Percentiles rank a stretch among this genome's conserved stretches.
These are phyloP conservation scores for Scheffersomyces insectosa DNA, from an alignment of 1,139 yeast species.

Conservation along the genomic window DNA sequence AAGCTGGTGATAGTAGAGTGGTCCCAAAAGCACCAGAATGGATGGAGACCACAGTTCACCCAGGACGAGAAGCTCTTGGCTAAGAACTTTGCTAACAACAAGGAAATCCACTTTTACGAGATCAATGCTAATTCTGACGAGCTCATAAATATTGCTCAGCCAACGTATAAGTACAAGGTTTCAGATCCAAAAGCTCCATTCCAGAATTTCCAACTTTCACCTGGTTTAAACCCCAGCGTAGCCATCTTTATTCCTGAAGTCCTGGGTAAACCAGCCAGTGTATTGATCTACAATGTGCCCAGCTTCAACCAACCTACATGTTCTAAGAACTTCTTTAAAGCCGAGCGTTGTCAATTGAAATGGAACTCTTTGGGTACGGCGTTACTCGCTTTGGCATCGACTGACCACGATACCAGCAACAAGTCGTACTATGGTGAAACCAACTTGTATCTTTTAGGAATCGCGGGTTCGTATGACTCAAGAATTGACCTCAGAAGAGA, in stretches of 20 bases:
- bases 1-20: slow-evolving; percentile 61
- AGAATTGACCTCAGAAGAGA: slow-evolving; percentile 85
- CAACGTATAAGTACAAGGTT: slow-evolving; percentile 61
- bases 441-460: slow-evolving; percentile 83
- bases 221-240: slow-evolving; percentile 89
- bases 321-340: slow-evolving; percentile 88
- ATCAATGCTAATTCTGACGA: slow-evolving; percentile 46
- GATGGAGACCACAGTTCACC: slow-evolving; percentile 91
- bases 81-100: slow-evolving; percentile 53
- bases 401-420: slow-evolving; percentile 93
- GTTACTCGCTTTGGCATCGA: slow-evolving; percentile 85
- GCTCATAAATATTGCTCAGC: slow-evolving; percentile 42
- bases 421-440: slow-evolving; percentile 97
- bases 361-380: slow-evolving; percentile 98
- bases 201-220: slow-evolving; percentile 64
- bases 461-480: slow-evolving; percentile 89
- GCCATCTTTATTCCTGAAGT: slow-evolving; percentile 90
- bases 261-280: slow-evolving; percentile 83
- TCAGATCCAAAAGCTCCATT: slow-evolving; percentile 59
- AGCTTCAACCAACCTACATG: slow-evolving; percentile 79
- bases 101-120: slow-evolving; percentile 75
- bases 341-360: slow-evolving; percentile 86
- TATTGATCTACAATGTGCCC: slow-evolving; percentile 77
- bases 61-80: slow-evolving; percentile 74
- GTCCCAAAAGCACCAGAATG: slow-evolving; percentile 79